phyloP scores from a whole-genome alignment of 305 asterid genomes.

The Solanum chacoense region DNA sequence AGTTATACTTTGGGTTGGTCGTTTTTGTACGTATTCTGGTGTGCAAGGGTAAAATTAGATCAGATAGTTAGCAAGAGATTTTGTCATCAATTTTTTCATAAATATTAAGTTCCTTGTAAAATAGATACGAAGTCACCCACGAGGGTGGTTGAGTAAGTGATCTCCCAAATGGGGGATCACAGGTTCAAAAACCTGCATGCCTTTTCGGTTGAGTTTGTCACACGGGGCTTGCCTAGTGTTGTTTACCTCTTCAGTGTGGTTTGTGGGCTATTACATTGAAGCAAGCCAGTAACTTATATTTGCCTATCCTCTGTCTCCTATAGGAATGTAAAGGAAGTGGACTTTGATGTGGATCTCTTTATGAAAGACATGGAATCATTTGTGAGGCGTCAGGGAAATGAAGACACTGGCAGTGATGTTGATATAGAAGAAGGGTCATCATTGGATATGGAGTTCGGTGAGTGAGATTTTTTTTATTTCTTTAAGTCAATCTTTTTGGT shows the following conservation, averaged over 20 bases:
- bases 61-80: not conserved
- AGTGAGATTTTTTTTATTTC: not conserved
- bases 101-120: not conserved
- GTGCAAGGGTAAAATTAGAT: not conserved
- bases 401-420: conserved; percentile 34
- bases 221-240: not conserved
- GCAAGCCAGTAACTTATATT: not conserved
- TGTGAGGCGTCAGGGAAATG: conserved; percentile 37
- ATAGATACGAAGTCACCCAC: not conserved
- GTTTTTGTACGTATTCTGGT: not conserved
- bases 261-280: not conserved
- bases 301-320: not conserved
- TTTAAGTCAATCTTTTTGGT: not conserved
- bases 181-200: not conserved
- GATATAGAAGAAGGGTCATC: conserved; percentile 55
- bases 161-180: not conserved
- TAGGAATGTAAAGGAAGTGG: conserved; percentile 45
- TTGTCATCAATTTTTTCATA: not conserved
- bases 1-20: not conserved
- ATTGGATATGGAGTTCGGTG: conserved; percentile 84
- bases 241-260: not conserved
- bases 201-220: not conserved
- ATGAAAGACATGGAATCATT: conserved; percentile 75
- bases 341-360: conserved; percentile 72
- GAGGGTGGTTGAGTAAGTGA: not conserved